Base-by-base conservation (phyloP, 352 stramenopile genomes). In the Blastocystis sp. region DNA sequence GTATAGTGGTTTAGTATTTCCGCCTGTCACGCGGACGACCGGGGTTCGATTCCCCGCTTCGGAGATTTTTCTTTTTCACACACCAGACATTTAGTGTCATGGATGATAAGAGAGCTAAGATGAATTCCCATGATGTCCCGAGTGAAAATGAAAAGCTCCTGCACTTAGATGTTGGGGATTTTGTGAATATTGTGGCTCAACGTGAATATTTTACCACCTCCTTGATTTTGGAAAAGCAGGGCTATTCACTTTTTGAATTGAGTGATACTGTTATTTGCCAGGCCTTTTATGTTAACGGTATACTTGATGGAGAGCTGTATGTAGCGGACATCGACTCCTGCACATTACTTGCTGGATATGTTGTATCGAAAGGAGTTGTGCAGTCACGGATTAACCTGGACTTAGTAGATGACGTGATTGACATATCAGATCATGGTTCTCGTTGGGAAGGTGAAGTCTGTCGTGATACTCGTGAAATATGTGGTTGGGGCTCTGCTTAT, bases 1-100 rank as follows among this genome's bases (percentile, higher is more conserved):
- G 73, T 85, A 85, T 85, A 85, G 73, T 85, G 73, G 73, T 85
- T 85, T 50, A 85, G 73, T 85, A 85, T 85, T 85, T 85, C 73
- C 47, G 73, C 73, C 73, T 85, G 73, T 85, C 73, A 85, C 73
- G 73, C 73, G 73, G 73, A 85, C 73, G 73, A 85, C 73, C 73
- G 73, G 73, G 73, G 73, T 85, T 85, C 73, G 73, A 85, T 85
- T 85, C 73, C 73, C 73, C 73, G 73, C 73, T 85, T 85, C 73
- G 73, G 73, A 85, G 73, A 53, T 81, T 20, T 6, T 30, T 85
- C 53, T 39, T 85, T n/a, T 68, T 47, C 68, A 24, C 53, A 24
- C 41, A 20, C 4, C 16, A 20, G 39, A 79, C 18, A 39, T 43
- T 11, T 37, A 34, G 68, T 18, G 39, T 8, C 39, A 50, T 76